phyloP scores from a whole-genome alignment of 2,329 filamentous ascomycete species.

The Trichoderma guizhouense region DNA sequence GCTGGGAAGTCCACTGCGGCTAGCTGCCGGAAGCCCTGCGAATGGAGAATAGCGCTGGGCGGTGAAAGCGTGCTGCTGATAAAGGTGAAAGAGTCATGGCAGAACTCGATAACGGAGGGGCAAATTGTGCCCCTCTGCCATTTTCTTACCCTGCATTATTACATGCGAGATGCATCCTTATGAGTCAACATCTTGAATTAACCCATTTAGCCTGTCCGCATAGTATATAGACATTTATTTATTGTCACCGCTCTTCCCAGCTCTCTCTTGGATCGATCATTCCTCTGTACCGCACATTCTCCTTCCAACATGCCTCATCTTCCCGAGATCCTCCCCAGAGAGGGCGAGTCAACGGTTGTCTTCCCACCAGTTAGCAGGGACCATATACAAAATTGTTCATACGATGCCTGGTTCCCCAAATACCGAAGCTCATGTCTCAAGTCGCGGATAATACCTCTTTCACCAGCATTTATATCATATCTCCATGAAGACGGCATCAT shows the following conservation, averaged over 20 bases:
- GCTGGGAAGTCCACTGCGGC: not conserved
- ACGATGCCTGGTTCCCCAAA: conserved; percentile 85
- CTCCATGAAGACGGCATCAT: conserved; percentile 91
- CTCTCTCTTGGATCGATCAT: not conserved
- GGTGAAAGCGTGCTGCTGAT: conserved; percentile 7
- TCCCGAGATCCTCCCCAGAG: conserved; percentile 22
- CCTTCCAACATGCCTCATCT: conserved; percentile 36
- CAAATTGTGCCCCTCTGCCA: not conserved
- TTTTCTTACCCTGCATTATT: conserved; percentile 8
- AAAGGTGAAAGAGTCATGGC: conserved; percentile 20
- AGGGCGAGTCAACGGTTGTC: conserved; percentile 41
- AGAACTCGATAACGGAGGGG: conserved; percentile 28
- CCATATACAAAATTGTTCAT: conserved; percentile 93
- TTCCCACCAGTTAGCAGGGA: conserved; percentile 82
- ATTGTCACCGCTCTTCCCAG: not conserved
- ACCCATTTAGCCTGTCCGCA: not conserved
- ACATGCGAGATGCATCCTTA: not conserved
- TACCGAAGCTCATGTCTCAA: conserved; percentile 81
- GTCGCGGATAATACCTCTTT: conserved; percentile 77
- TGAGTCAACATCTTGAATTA: conserved; percentile 6
- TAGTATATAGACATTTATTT: not conserved
- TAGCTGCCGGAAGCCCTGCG: not conserved
- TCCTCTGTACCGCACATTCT: not conserved
- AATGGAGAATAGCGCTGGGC: not conserved
- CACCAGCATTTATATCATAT: conserved; percentile 74